A percentile compares a stretch with the other conserved stretches of the same genome.
These are phyloP conservation scores for Nigrospora sphaerica DNA, from an alignment of 2,329 filamentous ascomycete species.

Conservation along the genomic window DNA sequence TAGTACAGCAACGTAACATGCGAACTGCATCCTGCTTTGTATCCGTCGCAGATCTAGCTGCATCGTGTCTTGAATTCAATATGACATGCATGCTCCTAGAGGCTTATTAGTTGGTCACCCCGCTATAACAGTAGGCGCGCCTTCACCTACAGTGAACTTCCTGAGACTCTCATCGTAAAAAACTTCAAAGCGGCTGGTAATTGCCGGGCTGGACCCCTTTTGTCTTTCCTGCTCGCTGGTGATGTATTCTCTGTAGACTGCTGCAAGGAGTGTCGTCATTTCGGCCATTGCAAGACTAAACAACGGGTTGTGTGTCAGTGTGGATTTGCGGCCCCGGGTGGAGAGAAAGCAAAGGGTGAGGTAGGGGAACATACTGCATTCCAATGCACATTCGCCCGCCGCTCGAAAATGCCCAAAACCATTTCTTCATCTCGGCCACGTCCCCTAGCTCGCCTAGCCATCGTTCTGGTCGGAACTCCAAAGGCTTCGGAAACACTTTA, in stretches of 20 bases:
- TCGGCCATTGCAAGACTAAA: slow-evolving; percentile 40
- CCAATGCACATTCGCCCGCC: slow-evolving; percentile 12
- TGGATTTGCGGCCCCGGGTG: no score
- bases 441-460: slow-evolving; percentile 9
- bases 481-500: slow-evolving; percentile 12
- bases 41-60: no score
- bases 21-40: no score
- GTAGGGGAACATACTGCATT: slow-evolving; percentile 9
- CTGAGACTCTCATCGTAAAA: slow-evolving; percentile 24
- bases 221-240: slow-evolving; percentile 22
- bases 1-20: no score
- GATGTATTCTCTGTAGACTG: slow-evolving; percentile 34
- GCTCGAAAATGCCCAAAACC: slow-evolving; percentile 12
- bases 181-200: slow-evolving; percentile 32
- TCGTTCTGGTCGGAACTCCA: slow-evolving; percentile 16
- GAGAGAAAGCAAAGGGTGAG: neutral
- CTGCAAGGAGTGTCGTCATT: slow-evolving; percentile 37
- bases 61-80: no score
- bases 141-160: neutral
- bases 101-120: no score
- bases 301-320: no score
- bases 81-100: no score
- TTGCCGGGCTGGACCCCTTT: slow-evolving; percentile 25
- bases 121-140: no score
- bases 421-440: slow-evolving; percentile 10